phyloP scores from a whole-genome alignment of 2,329 filamentous ascomycete species.

The Blumeria graminis region DNA sequence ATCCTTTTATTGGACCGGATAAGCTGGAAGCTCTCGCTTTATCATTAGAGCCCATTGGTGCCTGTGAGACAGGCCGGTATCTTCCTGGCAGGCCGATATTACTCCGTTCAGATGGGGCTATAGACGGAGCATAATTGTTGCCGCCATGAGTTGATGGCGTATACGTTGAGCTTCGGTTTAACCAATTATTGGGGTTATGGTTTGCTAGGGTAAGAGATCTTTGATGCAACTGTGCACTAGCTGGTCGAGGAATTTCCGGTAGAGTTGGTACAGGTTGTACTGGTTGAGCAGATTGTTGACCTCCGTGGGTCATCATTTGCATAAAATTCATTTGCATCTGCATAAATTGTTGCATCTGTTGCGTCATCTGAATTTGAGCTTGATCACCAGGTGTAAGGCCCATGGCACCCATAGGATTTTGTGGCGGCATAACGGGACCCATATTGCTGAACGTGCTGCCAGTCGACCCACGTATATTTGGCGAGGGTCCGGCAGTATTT shows the following conservation, averaged over 20 bases:
- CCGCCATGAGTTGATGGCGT: conserved; percentile 25
- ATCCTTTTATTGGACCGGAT: conserved; percentile 12
- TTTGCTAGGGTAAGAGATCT: conserved; percentile 73
- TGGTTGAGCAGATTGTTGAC: conserved; percentile 7
- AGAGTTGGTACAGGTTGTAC: conserved; percentile 2
- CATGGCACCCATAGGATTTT: conserved; percentile 12
- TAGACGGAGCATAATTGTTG: conserved; percentile 57
- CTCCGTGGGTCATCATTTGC: conserved; percentile 42
- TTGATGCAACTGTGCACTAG: conserved; percentile 10
- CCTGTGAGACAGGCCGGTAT: conserved; percentile 69
- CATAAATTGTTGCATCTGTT: conserved; percentile 73
- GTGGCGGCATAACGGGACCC: conserved; percentile 12
- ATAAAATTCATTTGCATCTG: conserved; percentile 91
- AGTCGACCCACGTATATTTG: conserved; percentile 3
- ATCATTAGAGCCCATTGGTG: conserved; percentile 16
- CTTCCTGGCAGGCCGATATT: conserved; percentile 75
- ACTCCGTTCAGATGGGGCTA: conserved; percentile 86
- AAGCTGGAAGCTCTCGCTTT: conserved; percentile 15
- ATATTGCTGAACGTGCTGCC: conserved; percentile 9
- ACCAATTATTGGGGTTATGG: conserved; percentile 35
- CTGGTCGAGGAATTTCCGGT: conserved; percentile 6
- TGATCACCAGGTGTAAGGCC: conserved; percentile 35
- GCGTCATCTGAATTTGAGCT: conserved; percentile 55
- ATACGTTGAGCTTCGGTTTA: conserved; percentile 20
- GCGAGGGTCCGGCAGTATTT: conserved; percentile 14